Base-by-base conservation (phyloP, 306 rosid species). In the Abrus precatorius region DNA sequence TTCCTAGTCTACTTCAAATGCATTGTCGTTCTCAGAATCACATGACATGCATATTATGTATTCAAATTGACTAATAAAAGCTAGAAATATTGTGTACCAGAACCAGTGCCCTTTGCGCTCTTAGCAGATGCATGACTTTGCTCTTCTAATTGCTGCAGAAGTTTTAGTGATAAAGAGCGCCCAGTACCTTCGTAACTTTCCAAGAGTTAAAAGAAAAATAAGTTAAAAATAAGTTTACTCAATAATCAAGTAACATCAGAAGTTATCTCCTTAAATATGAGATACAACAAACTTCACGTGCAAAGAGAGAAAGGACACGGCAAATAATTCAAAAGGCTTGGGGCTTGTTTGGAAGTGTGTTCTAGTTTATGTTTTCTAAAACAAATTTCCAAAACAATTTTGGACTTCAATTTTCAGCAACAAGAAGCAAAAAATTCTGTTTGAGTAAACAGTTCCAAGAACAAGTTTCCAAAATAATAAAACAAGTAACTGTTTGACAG, bases 151-250 rank as follows among this genome's bases (percentile, higher is more conserved):
- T 95, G 98, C 83, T 91, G 97, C 74, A 95, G 62, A 84, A 95
- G 98, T 85, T 95, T 93, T 59, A 95, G 87, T 5, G 99, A 95
- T 36, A 93, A 83, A 36, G 99, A 95, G 65, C 98, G 97, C 27
- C 99, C 99, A 27, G 99, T 95, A 63, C 99, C 99, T 90, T 95
- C 99, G 84, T 95, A 95, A 76, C 99, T 95, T 83, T 47, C 54
- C 84, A 77, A 13, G 78, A 56, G 50, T 50, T 34, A 67, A 50
- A 36, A 69, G 69, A 29, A 64, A 55, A 55, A 38, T 64, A 13
- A 20, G 20, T 20, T 20, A 20, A 20, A 55, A 38, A 69, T 10
- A 74, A 29, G 45, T 1, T 28, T 71, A 7, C 70, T 84, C 54
- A 86, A 84, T 77, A 74, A 53, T 49, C 62, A 73, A 64, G 74